Base-by-base conservation (phyloP, 1,284 basidiomycete species). In the Pseudozyma pruni region DNA sequence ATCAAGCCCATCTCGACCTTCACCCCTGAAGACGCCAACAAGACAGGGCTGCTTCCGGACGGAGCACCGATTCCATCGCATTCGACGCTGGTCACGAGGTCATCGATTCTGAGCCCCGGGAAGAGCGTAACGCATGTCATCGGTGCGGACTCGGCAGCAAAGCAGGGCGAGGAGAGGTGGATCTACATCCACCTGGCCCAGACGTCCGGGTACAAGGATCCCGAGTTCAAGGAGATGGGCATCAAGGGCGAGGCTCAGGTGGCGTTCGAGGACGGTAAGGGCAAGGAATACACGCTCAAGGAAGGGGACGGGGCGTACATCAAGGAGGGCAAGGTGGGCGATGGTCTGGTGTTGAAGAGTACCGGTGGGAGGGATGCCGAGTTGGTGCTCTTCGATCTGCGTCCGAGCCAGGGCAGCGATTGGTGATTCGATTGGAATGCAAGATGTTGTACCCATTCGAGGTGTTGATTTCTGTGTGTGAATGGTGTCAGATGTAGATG, bases 241-340 rank as follows among this genome's bases (percentile, higher is more conserved):
- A 59, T 47, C 38, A 63, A 63, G 14, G 42, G 37, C 8, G 33
- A 71, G 49, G 87, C 86, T 0, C 81, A 81, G 38, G 78, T 90
- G 49, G 85, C 81, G 48, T 68, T 88, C 35, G 76, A 78, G 52
- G 79, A 84, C 27, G 86, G 85, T 2, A 84, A 84, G 8, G 83
- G 85, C 10, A 83, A 83, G 16, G 82, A 82, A 5, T 33, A 34
- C 25, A 85, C 84, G 37, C 79, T 86, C 3, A 84, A 57, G 19
- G 73, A 75, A 33, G 73, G 73, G 0, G 66, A 70, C 40, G 73
- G 73, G 13, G 73, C 67, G 13, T 75, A 70, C 33, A 64, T 75
- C 41, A 47, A 55, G n/a, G 57, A 58, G 8, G 70, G 57, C 0
- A 49, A 38, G 10, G 60, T 50, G 0, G 73, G 73, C 2, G 50